Evolutionary conservation across 2,329 filamentous ascomycete species (phyloP).

Genomic region (Cercospora sp.): DNA sequence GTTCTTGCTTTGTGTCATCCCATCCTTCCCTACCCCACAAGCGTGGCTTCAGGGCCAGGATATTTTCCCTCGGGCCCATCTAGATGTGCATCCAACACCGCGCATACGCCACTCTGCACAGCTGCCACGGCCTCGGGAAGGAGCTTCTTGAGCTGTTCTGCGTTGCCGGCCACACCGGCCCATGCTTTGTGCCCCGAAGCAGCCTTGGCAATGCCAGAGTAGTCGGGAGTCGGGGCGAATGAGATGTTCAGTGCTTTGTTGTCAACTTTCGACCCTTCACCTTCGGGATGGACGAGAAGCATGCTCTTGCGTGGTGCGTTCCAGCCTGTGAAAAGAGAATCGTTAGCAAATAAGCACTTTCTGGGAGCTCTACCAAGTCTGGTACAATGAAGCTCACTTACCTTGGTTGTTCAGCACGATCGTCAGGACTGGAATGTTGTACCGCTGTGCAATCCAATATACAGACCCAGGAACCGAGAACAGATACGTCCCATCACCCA

Average conservation of each 20-base stretch:
- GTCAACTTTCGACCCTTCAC: constrained; percentile 60
- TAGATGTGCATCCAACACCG: constrained; percentile 63
- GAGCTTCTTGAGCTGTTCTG: constrained; percentile 55
- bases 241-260: constrained; percentile 68
- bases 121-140: constrained; percentile 60
- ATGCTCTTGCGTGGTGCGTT: constrained; percentile 64
- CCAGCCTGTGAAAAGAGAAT: constrained; percentile 51
- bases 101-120: constrained; percentile 58
- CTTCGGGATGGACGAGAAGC: constrained; percentile 65
- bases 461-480: constrained; percentile 66
- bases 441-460: constrained; percentile 68
- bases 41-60: constrained; percentile 41
- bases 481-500: constrained; percentile 68
- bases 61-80: constrained; percentile 60
- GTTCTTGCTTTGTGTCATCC: too few species aligned
- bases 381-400: constrained; percentile 16
- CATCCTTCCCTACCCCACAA: constrained; percentile 15
- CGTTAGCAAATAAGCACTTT: too few species aligned
- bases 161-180: constrained; percentile 60
- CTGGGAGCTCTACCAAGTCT: not conserved
- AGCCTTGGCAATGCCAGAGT: constrained; percentile 67
- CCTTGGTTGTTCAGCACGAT: constrained; percentile 70
- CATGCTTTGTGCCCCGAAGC: constrained; percentile 63
- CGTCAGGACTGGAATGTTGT: constrained; percentile 65
- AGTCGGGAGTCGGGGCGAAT: constrained; percentile 66